phyloP scores from a whole-genome alignment of 352 stramenopile species.

The Phytophthora brassicae region DNA sequence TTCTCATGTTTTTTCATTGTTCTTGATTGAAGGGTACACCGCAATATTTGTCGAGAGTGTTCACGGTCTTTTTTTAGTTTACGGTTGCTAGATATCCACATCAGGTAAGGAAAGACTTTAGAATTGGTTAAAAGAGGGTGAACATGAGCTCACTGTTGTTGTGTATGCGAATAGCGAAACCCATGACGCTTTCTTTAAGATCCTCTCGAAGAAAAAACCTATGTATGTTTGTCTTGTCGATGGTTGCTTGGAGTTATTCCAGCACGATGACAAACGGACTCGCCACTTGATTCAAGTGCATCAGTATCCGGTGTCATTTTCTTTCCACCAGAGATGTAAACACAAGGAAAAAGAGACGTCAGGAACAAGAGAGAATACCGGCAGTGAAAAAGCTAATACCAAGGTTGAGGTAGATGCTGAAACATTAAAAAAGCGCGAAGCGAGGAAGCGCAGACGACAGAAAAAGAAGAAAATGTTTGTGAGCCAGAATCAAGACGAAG shows the following conservation, averaged over 20 bases:
- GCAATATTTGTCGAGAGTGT: slow-evolving; percentile 57
- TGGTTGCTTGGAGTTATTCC: slow-evolving; percentile 46
- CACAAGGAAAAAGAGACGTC: slow-evolving; percentile 11
- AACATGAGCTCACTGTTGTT: not conserved
- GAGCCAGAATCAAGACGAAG: slow-evolving; percentile 6
- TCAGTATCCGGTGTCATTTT: slow-evolving; percentile 44
- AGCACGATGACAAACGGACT: slow-evolving; percentile 52
- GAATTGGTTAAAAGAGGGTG: not conserved
- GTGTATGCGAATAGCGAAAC: slow-evolving; percentile 38
- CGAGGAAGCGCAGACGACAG: slow-evolving; percentile 33
- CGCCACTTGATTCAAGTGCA: slow-evolving; percentile 46
- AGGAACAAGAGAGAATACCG: not conserved
- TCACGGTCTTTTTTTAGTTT: slow-evolving; percentile 50
- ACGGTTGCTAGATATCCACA: slow-evolving; percentile 56
- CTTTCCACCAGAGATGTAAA: slow-evolving; percentile 33
- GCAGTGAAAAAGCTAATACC: not conserved
- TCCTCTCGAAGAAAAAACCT: slow-evolving; percentile 58
- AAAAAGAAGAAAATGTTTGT: slow-evolving; percentile 33
- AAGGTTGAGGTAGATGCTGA: slow-evolving; percentile 15
- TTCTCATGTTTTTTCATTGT: not conserved
- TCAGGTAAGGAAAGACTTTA: slow-evolving; percentile 27
- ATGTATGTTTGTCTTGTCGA: slow-evolving; percentile 64
- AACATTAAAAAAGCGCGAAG: slow-evolving; percentile 33
- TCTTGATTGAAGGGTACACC: slow-evolving; percentile 19
- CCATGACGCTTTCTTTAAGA: slow-evolving; percentile 66